Evolutionary conservation across 164 flowering plant species (phyloP), one percentile per base, ranked within the genome.

Genomic region (Stephania yunnanensis): DNA sequence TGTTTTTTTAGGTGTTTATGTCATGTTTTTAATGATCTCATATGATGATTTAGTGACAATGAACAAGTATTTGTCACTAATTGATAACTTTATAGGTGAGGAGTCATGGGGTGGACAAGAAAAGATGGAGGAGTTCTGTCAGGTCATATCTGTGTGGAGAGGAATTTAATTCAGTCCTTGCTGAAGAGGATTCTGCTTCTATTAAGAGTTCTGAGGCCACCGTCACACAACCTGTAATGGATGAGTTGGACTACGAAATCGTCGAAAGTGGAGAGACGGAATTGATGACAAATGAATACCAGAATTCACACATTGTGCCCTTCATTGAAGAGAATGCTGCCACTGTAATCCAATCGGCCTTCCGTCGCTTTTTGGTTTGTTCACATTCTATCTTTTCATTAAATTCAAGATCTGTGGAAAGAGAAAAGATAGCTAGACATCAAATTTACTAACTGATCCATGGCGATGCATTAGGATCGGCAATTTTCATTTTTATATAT

Each of bases 131-230:
- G 97, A 82, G 83, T 45, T 74, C 89, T 6, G 91, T 91, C 12
- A 87, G 90, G 76, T 88, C 91, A 29, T 91, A 89, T 82, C 80
- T 91, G 19, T 91, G 97, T 73, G 93, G 92, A 13, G 91, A 91
- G 71, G 95, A 92, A 74, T 84, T 79, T 76, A 84, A 85, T 78
- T 91, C 94, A 68, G 88, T 86, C 30, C 71, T 84, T 48, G 90
- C 88, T n/a, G 93, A 90, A 70, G 90, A 87, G 31, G 92, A 89
- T 80, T 85, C 93, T n/a, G 81, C 87, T 77, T 91, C 93, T 12
- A 76, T 83, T 19, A 83, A 74, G 78, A 87, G 91, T 80, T 88
- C 90, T 9, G 95, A 91, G 75, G 89, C 87, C 45, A 90, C 92
- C 12, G 87, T 90, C 10, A 84, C 85, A 50, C 91, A 86, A 72